Percentiles rank a stretch among this genome's conserved stretches.
These are phyloP conservation scores for Tuctoria greenei DNA, from an alignment of 176 grass and related monocot genomes.

Conservation along the genomic window DNA sequence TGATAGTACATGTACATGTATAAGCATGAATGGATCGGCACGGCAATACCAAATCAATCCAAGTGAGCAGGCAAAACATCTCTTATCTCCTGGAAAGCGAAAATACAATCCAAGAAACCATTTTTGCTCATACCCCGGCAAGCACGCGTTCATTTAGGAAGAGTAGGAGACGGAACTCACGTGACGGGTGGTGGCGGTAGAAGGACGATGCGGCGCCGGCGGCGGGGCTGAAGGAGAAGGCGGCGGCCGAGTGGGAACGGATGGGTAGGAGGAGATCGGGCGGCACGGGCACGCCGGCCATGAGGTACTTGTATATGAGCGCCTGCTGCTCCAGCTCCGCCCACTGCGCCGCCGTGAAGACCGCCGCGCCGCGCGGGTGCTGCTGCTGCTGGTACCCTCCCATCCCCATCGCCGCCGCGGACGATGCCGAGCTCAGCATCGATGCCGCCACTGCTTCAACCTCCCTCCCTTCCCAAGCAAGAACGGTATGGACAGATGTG, in stretches of 20 bases:
- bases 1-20: not conserved
- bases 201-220: constrained; percentile 50
- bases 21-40: not conserved
- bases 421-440: constrained; percentile 47
- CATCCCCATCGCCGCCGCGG: constrained; percentile 24
- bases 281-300: constrained; percentile 88
- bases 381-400: constrained; percentile 31
- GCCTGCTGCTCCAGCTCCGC: constrained; percentile 98
- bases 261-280: constrained; percentile 88
- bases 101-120: not conserved
- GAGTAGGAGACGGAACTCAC: constrained; percentile 36
- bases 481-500: not conserved
- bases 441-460: not conserved
- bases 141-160: constrained; percentile 8
- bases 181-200: constrained; percentile 78
- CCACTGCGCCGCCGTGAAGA: constrained; percentile 94
- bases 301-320: constrained; percentile 94
- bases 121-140: not conserved
- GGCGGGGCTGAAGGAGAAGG: constrained; percentile 61
- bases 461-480: not conserved
- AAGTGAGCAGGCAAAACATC: constrained; percentile 26
- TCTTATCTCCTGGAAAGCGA: not conserved
- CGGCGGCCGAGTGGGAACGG: constrained; percentile 45
- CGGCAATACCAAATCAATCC: constrained; percentile 10
- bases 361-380: constrained; percentile 44